These are phyloP conservation scores for Yamagishiella unicocca DNA, from an alignment of 139 green algal species.

Conservation along the genomic window DNA sequence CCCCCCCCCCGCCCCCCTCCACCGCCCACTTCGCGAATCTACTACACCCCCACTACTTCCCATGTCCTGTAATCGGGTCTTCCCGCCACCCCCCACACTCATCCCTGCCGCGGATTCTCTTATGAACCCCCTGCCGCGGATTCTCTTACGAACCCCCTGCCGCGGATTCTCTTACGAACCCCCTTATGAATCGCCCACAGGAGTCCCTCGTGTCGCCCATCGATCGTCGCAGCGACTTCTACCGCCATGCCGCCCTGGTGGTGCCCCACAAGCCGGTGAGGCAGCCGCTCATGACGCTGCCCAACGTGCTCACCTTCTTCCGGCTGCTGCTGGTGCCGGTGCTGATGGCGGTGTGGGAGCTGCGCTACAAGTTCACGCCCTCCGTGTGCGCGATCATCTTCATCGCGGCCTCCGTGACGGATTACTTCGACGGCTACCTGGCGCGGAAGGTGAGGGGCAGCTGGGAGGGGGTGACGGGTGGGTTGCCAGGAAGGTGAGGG, in stretches of 20 bases:
- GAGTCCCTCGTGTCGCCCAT: slow-evolving; percentile 67
- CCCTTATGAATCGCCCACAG: not conserved
- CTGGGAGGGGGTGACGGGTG: not conserved
- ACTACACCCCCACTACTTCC: too few species aligned
- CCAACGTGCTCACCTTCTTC: slow-evolving; percentile 80
- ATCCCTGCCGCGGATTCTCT: too few species aligned
- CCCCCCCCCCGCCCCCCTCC: too few species aligned
- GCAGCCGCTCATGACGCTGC: slow-evolving; percentile 75
- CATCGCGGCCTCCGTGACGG: slow-evolving; percentile 88
- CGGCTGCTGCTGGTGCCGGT: slow-evolving; percentile 81
- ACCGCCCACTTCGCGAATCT: too few species aligned
- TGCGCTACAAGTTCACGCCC: slow-evolving; percentile 27
- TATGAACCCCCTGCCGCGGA: too few species aligned
- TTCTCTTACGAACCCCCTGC: too few species aligned
- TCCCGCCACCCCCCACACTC: too few species aligned
- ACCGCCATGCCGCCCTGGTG: slow-evolving; percentile 63
- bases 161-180: too few species aligned
- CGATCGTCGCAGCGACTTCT: slow-evolving; percentile 78
- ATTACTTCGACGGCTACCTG: slow-evolving; percentile 96
- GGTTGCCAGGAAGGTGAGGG: too few species aligned
- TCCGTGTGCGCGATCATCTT: slow-evolving; percentile 72
- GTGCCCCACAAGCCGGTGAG: slow-evolving; percentile 61
- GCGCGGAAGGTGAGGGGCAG: slow-evolving; percentile 74
- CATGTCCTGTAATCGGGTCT: too few species aligned
- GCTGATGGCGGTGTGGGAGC: slow-evolving; percentile 72